Evolutionary conservation across 345 rosid species (phyloP).

Genomic region (Streptanthus diversifolius): DNA sequence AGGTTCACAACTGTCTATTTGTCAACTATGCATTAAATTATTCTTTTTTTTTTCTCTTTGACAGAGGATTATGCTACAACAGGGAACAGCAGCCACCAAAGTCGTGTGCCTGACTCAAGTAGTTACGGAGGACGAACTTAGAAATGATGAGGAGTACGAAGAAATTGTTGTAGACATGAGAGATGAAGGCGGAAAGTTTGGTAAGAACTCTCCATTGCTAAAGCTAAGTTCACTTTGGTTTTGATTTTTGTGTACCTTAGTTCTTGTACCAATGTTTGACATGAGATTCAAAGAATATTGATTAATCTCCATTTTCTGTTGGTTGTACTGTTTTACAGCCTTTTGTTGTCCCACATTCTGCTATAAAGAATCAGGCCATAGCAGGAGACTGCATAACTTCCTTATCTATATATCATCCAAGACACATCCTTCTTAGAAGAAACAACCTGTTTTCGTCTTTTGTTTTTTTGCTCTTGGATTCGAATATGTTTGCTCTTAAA

Average conservation of each 20-base stretch:
- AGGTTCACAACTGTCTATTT: not conserved
- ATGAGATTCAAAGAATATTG: constrained; percentile 26
- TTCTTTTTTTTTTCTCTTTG: not conserved
- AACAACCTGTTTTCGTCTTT: not conserved
- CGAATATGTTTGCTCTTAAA: constrained; percentile 40
- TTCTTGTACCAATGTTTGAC: not conserved
- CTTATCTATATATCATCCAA: constrained; percentile 37
- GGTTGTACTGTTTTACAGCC: constrained; percentile 68
- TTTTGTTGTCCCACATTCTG: constrained; percentile 41
- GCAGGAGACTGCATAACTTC: constrained; percentile 62
- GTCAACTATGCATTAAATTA: not conserved
- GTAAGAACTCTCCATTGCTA: constrained; percentile 32
- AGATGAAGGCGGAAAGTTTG: constrained; percentile 67
- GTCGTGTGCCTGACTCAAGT: constrained; percentile 78
- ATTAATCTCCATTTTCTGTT: constrained; percentile 34
- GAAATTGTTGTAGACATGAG: constrained; percentile 79
- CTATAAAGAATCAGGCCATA: constrained; percentile 67
- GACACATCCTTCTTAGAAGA: not conserved
- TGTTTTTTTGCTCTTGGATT: constrained; percentile 20
- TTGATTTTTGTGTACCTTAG: not conserved
- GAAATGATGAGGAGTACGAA: constrained; percentile 66
- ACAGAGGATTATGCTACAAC: constrained; percentile 70
- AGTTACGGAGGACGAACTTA: constrained; percentile 57
- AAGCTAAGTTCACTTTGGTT: constrained; percentile 1
- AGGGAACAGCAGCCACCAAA: constrained; percentile 50